These are phyloP conservation scores for Moesziomyces aphidis DNA, from an alignment of 1,284 basidiomycete genomes.

Conservation along the genomic window DNA sequence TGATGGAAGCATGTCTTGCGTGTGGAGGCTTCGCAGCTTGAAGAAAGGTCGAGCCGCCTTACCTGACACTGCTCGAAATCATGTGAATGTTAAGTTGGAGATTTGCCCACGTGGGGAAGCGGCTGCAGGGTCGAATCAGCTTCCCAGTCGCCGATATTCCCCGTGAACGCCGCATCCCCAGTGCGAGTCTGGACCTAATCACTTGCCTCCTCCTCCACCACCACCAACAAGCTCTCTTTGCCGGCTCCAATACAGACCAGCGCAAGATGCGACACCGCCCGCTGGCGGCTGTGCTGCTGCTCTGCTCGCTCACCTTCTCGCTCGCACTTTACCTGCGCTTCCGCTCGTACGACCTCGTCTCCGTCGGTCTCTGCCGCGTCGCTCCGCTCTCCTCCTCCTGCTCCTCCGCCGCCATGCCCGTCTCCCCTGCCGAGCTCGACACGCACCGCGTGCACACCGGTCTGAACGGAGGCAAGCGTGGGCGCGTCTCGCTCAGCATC, in stretches of 20 bases:
- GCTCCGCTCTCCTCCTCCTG: conserved; percentile 21
- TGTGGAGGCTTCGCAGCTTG: background rate
- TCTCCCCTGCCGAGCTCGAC: conserved; percentile 1
- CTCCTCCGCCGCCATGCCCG: conserved; percentile 8
- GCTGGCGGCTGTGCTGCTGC: conserved; percentile 13
- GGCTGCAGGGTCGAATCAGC: background rate
- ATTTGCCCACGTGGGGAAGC: background rate
- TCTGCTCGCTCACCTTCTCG: conserved; percentile 9
- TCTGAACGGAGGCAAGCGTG: background rate
- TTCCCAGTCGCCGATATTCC: background rate
- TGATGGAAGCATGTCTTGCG: background rate
- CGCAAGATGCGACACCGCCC: conserved; percentile 19
- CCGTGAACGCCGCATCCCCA: background rate
- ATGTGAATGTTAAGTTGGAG: background rate
- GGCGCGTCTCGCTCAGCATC: conserved; percentile 25
- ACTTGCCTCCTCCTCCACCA: background rate
- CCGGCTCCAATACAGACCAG: background rate
- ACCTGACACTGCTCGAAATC: background rate
- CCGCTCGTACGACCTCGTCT: conserved; percentile 36
- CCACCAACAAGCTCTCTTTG: background rate
- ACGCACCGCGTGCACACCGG: conserved; percentile 8
- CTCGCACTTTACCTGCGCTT: conserved; percentile 30
- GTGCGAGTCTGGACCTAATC: too few species aligned
- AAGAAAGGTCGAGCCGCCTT: background rate
- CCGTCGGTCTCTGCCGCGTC: conserved; percentile 20